Evolutionary conservation across 306 rosid genomes (phyloP), one percentile per base, ranked within the genome.

Genomic region (Canavalia ensiformis): DNA sequence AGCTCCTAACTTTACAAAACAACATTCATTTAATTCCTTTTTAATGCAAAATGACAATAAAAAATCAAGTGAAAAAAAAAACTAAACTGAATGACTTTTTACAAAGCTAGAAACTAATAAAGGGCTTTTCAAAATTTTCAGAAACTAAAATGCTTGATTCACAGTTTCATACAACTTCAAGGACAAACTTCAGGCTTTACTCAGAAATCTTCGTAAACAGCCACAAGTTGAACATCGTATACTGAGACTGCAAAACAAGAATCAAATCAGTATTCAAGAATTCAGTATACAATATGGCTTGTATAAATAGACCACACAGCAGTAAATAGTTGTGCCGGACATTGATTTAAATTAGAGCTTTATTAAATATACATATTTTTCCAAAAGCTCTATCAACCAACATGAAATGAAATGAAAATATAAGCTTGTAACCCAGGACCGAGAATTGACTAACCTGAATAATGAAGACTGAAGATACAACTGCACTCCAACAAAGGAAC

Each of bases 401-500:
- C 25, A 18, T 18, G 25, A 18, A 18, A 18, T 18, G 25, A 18
- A 45, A 64, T 46, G 81, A 49, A 75, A 60, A n/a, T 28, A 54
- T 62, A 30, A 64, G 58, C 55, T 37, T 45, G 44, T 72, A 45
- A 49, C 13, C 29, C 8, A n/a, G 42, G 29, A 66, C 51, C 49
- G 46, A 55, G 56, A 65, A 68, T 34, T 50, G 42, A 66, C 69
- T 84, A 69, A 87, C 94, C 86, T 87, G 94, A 82, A 90, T 86
- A 82, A 87, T 89, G 78, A 90, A 89, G 85, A 90, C 87, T 11
- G 93, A 90, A 55, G 91, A 90, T 80, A 92, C 79, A 84, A 90
- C 90, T 6, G 91, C 97, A 74, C 91, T 72, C 69, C 90, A 79
- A 90, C 91, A 89, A 70, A 92, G 86, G 87, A 92, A 86, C 81